Conservation (phyloP, 179 eudicot genomes). For the Dionaea muscipula region DNA sequence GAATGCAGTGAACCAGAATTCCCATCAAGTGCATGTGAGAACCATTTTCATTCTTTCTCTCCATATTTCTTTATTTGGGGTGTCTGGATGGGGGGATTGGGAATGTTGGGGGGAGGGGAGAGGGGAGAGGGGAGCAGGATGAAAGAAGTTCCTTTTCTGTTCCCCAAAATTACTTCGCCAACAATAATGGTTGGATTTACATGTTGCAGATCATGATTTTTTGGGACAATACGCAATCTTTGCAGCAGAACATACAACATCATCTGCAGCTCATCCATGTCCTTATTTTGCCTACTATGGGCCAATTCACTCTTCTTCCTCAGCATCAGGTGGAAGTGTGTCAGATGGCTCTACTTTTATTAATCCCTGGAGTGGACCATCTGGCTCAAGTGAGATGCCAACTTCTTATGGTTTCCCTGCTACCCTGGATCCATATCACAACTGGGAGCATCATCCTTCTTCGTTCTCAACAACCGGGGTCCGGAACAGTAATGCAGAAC, state of each 20-base stretch:
- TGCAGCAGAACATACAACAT: conserved; percentile 60
- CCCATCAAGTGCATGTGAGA: conserved; percentile 65
- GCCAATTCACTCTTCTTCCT: conserved; percentile 59
- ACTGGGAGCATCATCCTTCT: conserved; percentile 55
- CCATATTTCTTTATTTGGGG: background rate
- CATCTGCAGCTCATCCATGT: conserved; percentile 64
- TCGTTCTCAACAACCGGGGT: conserved; percentile 34
- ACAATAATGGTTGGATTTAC: background rate
- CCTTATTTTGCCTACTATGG: conserved; percentile 78
- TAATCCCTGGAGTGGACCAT: conserved; percentile 59
- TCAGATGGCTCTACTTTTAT: conserved; percentile 47
- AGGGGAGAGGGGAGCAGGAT: no score
- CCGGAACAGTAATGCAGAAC: conserved; percentile 52
- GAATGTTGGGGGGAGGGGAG: no score
- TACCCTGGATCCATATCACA: conserved; percentile 55
- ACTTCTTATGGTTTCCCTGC: conserved; percentile 53
- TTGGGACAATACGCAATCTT: conserved; percentile 58
- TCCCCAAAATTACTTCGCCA: background rate
- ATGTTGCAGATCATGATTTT: conserved; percentile 66
- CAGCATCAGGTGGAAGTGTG: conserved; percentile 36
- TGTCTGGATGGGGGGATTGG: no score
- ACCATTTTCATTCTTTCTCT: background rate
- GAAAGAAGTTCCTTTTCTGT: background rate
- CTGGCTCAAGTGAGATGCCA: conserved; percentile 52
- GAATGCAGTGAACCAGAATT: conserved; percentile 69